Evolutionary conservation across 306 rosid species (phyloP).

Genomic region (Alnus glutinosa): DNA sequence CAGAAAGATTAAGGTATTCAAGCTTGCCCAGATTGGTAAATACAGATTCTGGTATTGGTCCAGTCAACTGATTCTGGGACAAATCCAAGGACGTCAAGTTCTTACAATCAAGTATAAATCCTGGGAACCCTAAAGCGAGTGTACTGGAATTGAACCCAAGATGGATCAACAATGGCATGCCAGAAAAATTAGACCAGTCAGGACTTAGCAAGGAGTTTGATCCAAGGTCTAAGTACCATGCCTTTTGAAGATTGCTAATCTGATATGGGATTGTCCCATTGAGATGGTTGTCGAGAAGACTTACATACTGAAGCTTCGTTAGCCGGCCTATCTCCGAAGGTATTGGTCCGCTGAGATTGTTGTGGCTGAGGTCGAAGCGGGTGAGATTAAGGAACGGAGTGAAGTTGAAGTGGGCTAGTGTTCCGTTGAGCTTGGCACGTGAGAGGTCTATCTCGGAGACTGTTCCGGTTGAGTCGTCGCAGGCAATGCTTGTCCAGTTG

Average conservation of each 20-base stretch:
- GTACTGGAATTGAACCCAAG: slow-evolving; percentile 34
- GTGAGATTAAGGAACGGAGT: slow-evolving; percentile 46
- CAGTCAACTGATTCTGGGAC: slow-evolving; percentile 36
- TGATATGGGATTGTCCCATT: slow-evolving; percentile 52
- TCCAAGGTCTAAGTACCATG: slow-evolving; percentile 55
- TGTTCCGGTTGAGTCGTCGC: slow-evolving; percentile 20
- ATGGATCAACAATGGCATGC: slow-evolving; percentile 43
- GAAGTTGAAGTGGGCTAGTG: slow-evolving; percentile 42
- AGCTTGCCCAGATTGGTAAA: slow-evolving; percentile 51
- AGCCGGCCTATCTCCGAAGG: slow-evolving; percentile 50
- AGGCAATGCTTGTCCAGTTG: slow-evolving; percentile 31
- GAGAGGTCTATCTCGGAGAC: slow-evolving; percentile 45
- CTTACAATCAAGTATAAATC: slow-evolving; percentile 46
- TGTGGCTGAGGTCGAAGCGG: slow-evolving; percentile 47
- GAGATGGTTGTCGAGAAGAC: slow-evolving; percentile 41
- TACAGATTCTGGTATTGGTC: slow-evolving; percentile 50
- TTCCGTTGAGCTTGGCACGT: slow-evolving; percentile 17
- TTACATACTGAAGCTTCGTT: slow-evolving; percentile 52
- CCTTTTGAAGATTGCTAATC: slow-evolving; percentile 54
- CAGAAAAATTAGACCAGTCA: slow-evolving; percentile 52
- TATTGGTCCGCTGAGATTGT: slow-evolving; percentile 44
- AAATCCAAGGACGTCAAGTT: slow-evolving; percentile 63
- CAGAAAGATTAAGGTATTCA: slow-evolving; percentile 56
- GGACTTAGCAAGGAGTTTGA: slow-evolving; percentile 35
- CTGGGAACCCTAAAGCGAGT: slow-evolving; percentile 43